Conservation (phyloP, 1,139 yeast species). For the Geotrichum fermentans region DNA sequence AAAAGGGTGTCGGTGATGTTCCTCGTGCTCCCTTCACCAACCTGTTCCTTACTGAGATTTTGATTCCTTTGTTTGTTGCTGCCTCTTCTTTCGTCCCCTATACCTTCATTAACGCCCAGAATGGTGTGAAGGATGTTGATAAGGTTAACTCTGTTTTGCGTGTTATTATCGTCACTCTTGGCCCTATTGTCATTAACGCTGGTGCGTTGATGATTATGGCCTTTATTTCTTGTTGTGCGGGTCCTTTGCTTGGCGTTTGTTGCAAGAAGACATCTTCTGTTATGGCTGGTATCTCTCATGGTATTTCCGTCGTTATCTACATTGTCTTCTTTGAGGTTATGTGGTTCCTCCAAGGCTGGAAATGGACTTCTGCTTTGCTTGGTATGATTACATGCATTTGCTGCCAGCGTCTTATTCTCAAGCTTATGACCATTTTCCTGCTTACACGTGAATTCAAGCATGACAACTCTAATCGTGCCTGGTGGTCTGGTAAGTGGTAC, state of each 20-base stretch:
- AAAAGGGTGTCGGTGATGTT: conserved; percentile 91
- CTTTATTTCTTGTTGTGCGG: conserved; percentile 91
- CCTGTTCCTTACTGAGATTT: conserved; percentile 75
- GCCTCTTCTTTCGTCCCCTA: conserved; percentile 89
- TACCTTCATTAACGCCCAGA: conserved; percentile 93
- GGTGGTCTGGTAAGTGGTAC: conserved; percentile 99
- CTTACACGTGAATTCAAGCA: conserved; percentile 97
- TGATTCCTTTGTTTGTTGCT: conserved; percentile 80
- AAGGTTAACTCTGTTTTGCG: conserved; percentile 79
- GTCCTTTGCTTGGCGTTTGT: conserved; percentile 90
- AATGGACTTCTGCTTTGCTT: conserved; percentile 76
- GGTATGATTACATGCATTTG: conserved; percentile 84
- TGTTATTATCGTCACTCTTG: conserved; percentile 81
- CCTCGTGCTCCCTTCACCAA: conserved; percentile 91
- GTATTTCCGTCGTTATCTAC: conserved; percentile 78
- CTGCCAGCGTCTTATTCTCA: conserved; percentile 83
- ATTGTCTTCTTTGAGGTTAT: conserved; percentile 82
- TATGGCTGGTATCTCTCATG: conserved; percentile 95
- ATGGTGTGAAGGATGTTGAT: conserved; percentile 65
- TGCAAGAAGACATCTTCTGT: conserved; percentile 98
- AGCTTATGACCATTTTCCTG: conserved; percentile 69
- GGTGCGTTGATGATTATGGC: conserved; percentile 62
- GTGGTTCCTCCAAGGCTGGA: conserved; percentile 97
- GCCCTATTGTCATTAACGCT: conserved; percentile 84
- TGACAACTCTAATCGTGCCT: conserved; percentile 93